Evolutionary conservation across 495 filamentous ascomycete species (phyloP), one percentile per base, ranked within the genome.

Genomic region (Lasiosphaeria miniovina): DNA sequence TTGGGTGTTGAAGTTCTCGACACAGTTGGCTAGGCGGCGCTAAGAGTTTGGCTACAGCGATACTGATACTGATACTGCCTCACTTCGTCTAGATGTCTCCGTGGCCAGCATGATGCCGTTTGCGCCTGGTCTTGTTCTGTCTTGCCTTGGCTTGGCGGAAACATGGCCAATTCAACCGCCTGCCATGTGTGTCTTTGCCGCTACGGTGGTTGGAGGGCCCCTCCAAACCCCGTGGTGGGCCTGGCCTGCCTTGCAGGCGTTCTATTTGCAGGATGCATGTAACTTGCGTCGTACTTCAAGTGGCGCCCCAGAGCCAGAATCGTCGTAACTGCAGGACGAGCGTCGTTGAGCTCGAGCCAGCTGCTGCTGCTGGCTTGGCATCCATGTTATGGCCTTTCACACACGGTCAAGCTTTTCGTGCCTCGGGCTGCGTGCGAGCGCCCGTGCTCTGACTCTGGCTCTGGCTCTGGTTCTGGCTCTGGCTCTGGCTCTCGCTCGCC

Each of bases 181-280:
- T 36, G 52, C 36, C 15, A 32, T 12, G 54, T 33, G 14, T 6
- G 35, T 48, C 31, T 15, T 7, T 24, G n/a, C 31, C 12, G 52
- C 59, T 24, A 56, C 34, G 24, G 35, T 56, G 59, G 59, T 61
- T 58, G 55, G 60, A 43, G 36, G 41, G 41, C 34, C 6, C 14
- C 24, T 33, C 14, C 14, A 58, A 55, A 58, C 60, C 60, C 60
- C 24, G 24, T 24, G 24, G 24, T 62, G 49, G 60, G 38, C 60
- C 60, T 49, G 55, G 40, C 54, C 43, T 57, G 54, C 57, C 64
- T 62, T 62, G 64, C 64, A 66, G 52, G 64, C 60, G 57, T 60
- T 66, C 64, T 66, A 66, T 66, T 66, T 66, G 64, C 60, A 62
- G 64, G 33, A 59, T 66, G 64, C 64, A 66, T 62, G 56, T 40